Evolutionary conservation across 495 filamentous ascomycete species (phyloP).

Genomic region (Penicillium paradoxum): DNA sequence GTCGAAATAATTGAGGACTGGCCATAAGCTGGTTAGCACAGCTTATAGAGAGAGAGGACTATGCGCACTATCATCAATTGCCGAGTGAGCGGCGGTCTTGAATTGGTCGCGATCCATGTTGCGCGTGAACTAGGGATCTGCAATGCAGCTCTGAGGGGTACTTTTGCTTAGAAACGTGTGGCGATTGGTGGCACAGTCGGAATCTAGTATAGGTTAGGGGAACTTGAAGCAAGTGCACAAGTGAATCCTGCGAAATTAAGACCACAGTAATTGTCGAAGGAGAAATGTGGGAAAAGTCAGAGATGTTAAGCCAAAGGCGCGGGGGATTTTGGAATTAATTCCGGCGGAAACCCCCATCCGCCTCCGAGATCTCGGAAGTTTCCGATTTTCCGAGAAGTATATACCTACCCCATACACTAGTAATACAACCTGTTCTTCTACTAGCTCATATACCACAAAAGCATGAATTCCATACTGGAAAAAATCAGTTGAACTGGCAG

Average conservation of each 20-base stretch:
- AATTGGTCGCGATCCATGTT: slow-evolving; percentile 82
- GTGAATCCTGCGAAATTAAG: background rate
- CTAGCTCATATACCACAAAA: too few species aligned
- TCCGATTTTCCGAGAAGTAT: background rate
- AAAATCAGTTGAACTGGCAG: too few species aligned
- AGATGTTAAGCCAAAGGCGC: background rate
- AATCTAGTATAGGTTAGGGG: background rate
- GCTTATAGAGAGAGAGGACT: background rate
- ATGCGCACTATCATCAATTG: slow-evolving; percentile 72
- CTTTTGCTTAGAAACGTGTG: background rate
- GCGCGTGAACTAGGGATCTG: background rate
- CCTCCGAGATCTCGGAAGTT: slow-evolving; percentile 3
- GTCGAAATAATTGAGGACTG: slow-evolving; percentile 82
- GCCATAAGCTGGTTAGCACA: slow-evolving; percentile 1
- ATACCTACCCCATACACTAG: too few species aligned
- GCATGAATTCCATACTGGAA: too few species aligned
- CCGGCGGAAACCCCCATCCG: background rate
- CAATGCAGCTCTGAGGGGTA: slow-evolving; percentile 1
- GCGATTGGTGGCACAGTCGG: background rate
- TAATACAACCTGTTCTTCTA: too few species aligned
- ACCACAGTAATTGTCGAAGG: background rate
- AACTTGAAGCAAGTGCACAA: background rate
- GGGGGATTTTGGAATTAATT: slow-evolving; percentile 3
- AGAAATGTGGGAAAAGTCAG: background rate
- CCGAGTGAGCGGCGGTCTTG: slow-evolving; percentile 70